These are phyloP conservation scores for Debaryomyces sp. DNA, from an alignment of 1,139 yeast genomes.

Conservation along the genomic window DNA sequence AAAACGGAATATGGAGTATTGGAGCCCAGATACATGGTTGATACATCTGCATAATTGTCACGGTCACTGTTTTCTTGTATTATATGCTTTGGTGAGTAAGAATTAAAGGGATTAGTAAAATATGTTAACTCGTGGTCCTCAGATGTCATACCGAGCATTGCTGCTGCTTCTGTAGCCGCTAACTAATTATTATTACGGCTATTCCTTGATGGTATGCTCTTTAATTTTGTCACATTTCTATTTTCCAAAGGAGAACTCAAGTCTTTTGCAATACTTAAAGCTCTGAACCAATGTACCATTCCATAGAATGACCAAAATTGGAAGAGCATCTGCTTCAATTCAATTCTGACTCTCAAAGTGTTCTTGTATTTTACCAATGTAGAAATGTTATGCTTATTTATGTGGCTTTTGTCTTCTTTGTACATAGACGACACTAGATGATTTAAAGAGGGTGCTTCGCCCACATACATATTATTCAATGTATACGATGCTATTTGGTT, in stretches of 20 bases:
- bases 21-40: neutral
- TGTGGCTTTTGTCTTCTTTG: conserved; percentile 25
- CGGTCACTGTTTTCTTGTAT: neutral
- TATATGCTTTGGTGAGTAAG: neutral
- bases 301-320: conserved; percentile 49
- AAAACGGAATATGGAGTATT: conserved; percentile 9
- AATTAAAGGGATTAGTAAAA: neutral
- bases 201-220: conserved; percentile 34
- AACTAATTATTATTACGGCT: conserved; percentile 29
- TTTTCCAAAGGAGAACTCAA: conserved; percentile 38
- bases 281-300: conserved; percentile 44
- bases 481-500: conserved; percentile 31
- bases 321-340: conserved; percentile 42
- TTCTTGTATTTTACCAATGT: conserved; percentile 40
- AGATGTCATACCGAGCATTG: conserved; percentile 16
- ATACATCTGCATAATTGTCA: neutral
- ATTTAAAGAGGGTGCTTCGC: conserved; percentile 42
- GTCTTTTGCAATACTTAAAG: conserved; percentile 38
- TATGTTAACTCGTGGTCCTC: conserved; percentile 4
- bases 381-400: conserved; percentile 19
- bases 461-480: conserved; percentile 33
- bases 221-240: conserved; percentile 30
- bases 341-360: conserved; percentile 42
- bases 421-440: conserved; percentile 31
- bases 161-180: conserved; percentile 31